A percentile compares a stretch with the other conserved stretches of the same genome.
These are phyloP conservation scores for Oehlia diaphana DNA, from an alignment of 192 early-diverging fungal genomes.

Conservation along the genomic window DNA sequence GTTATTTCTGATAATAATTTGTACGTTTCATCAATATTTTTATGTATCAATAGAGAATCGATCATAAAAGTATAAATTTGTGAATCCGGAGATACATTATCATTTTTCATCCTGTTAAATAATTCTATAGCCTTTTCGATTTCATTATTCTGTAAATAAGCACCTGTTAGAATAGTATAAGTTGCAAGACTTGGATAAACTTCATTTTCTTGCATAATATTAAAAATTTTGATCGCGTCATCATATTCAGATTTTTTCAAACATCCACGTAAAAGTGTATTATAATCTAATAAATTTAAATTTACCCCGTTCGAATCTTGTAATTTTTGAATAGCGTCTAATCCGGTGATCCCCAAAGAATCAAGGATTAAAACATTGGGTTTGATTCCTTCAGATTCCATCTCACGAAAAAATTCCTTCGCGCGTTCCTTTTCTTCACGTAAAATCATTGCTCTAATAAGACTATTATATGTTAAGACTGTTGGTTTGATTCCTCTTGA, in stretches of 20 bases:
- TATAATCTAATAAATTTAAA: conserved; percentile 32
- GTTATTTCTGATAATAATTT: conserved; percentile 32
- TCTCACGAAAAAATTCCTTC: conserved; percentile 29
- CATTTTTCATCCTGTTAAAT: conserved; percentile 37
- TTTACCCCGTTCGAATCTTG: background rate
- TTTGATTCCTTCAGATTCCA: conserved; percentile 19
- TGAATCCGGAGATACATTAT: conserved; percentile 31
- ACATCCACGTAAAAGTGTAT: conserved; percentile 28
- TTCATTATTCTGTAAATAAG: conserved; percentile 30
- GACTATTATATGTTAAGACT: conserved; percentile 24
- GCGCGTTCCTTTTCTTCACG: background rate
- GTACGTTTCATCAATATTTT: conserved; percentile 24
- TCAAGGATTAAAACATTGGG: conserved; percentile 14
- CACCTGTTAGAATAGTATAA: conserved; percentile 40
- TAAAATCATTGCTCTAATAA: conserved; percentile 20
- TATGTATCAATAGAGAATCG: background rate
- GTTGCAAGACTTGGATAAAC: conserved; percentile 33
- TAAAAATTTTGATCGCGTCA: conserved; percentile 35
- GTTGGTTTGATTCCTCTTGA: conserved; percentile 26
- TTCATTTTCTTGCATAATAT: conserved; percentile 24
- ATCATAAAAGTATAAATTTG: conserved; percentile 30
- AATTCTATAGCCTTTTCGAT: conserved; percentile 36
- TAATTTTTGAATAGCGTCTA: conserved; percentile 23
- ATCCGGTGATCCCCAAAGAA: background rate
- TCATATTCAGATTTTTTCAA: conserved; percentile 32